phyloP scores from a whole-genome alignment of 140 eudicot genomes.

The Stevia rebaudiana region DNA sequence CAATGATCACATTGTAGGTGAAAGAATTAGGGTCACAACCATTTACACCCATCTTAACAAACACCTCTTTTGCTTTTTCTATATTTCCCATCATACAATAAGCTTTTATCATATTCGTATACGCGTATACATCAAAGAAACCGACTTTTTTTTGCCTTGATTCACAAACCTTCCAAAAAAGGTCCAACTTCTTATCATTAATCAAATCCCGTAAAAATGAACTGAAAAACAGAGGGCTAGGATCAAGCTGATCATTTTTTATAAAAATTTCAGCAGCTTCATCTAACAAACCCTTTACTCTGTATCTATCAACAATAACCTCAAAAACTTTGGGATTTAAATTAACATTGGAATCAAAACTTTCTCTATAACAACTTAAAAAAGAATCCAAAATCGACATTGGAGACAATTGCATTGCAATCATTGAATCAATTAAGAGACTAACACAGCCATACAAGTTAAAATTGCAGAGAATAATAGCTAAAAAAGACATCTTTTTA shows the following conservation, averaged over 20 bases:
- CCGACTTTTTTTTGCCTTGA: slow-evolving; percentile 15
- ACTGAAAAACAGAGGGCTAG: slow-evolving; percentile 25
- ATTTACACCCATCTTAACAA: slow-evolving; percentile 31
- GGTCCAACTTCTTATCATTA: slow-evolving; percentile 28
- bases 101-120: slow-evolving; percentile 41
- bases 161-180: slow-evolving; percentile 38
- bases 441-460: slow-evolving; percentile 34
- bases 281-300: slow-evolving; percentile 36
- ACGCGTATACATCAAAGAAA: slow-evolving; percentile 36
- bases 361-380: slow-evolving; percentile 21
- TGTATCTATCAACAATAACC: slow-evolving; percentile 32
- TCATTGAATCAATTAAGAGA: slow-evolving; percentile 26
- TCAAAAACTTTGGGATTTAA: slow-evolving; percentile 37
- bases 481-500: slow-evolving; percentile 22
- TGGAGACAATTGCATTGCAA: slow-evolving; percentile 13
- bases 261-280: slow-evolving; percentile 32
- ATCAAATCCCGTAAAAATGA: slow-evolving; percentile 34
- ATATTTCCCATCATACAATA: slow-evolving; percentile 41
- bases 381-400: slow-evolving; percentile 15
- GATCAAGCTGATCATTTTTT: slow-evolving; percentile 17
- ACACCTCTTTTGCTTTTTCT: slow-evolving; percentile 29
- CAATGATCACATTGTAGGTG: slow-evolving; percentile 34
- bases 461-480: slow-evolving; percentile 23
- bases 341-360: background rate
- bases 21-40: slow-evolving; percentile 35